These are phyloP conservation scores for Mortierella sp. DNA, from an alignment of 371 early-diverging fungal species.

Conservation along the genomic window DNA sequence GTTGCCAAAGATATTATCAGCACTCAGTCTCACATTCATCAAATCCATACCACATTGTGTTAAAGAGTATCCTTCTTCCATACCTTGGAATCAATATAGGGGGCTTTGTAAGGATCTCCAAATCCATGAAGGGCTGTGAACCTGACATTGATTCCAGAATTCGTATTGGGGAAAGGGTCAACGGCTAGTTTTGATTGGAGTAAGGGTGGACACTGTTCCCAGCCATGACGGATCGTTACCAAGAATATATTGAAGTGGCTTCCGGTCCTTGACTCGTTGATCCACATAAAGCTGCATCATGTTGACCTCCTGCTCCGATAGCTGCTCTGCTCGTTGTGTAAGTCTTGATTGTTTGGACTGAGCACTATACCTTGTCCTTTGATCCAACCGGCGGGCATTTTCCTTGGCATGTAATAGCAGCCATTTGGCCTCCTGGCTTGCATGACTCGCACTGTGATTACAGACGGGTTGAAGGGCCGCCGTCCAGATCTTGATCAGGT, in stretches of 20 bases:
- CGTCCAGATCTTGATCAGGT: constrained; percentile 40
- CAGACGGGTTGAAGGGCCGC: constrained; percentile 47
- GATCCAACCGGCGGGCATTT: not conserved
- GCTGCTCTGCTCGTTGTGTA: not conserved
- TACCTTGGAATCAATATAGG: constrained; percentile 90
- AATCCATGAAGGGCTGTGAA: constrained; percentile 83
- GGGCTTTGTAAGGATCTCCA: constrained; percentile 76
- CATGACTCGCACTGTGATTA: constrained; percentile 45
- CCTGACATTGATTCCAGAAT: too few species aligned
- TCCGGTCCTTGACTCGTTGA: constrained; percentile 66
- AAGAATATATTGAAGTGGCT: constrained; percentile 90
- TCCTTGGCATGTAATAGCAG: constrained; percentile 34
- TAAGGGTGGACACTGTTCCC: too few species aligned
- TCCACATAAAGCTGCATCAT: constrained; percentile 54
- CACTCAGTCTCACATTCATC: not conserved
- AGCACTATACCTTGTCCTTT: not conserved
- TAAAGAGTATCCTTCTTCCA: too few species aligned
- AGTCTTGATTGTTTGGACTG: not conserved
- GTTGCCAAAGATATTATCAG: not conserved
- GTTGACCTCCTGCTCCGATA: constrained; percentile 19
- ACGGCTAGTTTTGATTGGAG: too few species aligned
- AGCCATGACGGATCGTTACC: constrained; percentile 45
- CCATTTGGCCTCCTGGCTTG: constrained; percentile 48
- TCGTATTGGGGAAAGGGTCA: too few species aligned
- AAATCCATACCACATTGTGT: too few species aligned